A percentile compares a stretch with the other conserved stretches of the same genome.
Evolutionary conservation across 306 rosid species (phyloP).

Genomic region (Medicago arabica): DNA sequence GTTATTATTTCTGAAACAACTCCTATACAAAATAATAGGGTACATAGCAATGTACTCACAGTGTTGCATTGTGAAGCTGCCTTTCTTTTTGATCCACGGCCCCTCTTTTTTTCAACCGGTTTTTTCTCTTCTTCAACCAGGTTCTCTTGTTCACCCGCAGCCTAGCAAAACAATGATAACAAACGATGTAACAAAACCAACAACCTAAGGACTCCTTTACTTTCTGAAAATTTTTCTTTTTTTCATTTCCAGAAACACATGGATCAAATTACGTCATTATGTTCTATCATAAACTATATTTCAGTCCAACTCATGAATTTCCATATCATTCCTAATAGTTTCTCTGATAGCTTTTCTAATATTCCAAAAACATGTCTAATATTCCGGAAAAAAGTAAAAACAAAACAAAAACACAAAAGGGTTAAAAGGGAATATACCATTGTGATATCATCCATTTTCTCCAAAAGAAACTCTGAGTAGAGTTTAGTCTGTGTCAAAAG

Average conservation of each 20-base stretch:
- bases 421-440: conserved; percentile 46
- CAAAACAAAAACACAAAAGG: conserved; percentile 6
- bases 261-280: too few relatives aligned
- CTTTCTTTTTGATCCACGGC: conserved; percentile 78
- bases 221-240: too few relatives aligned
- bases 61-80: conserved; percentile 64
- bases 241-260: too few relatives aligned
- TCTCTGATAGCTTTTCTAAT: too few relatives aligned
- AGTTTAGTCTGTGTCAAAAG: conserved; percentile 86
- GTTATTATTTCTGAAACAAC: neutral
- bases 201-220: neutral
- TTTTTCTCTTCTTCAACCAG: conserved; percentile 56
- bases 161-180: conserved; percentile 50
- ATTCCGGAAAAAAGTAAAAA: conserved; percentile 2
- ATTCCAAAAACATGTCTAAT: too few relatives aligned
- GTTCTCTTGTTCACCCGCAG: conserved; percentile 54
- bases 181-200: conserved; percentile 19
- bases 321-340: too few relatives aligned
- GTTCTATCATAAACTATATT: too few relatives aligned
- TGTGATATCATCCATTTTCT: conserved; percentile 95
- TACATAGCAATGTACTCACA: conserved; percentile 51
- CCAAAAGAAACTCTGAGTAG: conserved; percentile 80
- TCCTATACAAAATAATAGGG: neutral
- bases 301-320: too few relatives aligned
- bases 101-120: conserved; percentile 52